Evolutionary conservation across 2,329 filamentous ascomycete species (phyloP).

Genomic region (Nothomitra cinnamomea): DNA sequence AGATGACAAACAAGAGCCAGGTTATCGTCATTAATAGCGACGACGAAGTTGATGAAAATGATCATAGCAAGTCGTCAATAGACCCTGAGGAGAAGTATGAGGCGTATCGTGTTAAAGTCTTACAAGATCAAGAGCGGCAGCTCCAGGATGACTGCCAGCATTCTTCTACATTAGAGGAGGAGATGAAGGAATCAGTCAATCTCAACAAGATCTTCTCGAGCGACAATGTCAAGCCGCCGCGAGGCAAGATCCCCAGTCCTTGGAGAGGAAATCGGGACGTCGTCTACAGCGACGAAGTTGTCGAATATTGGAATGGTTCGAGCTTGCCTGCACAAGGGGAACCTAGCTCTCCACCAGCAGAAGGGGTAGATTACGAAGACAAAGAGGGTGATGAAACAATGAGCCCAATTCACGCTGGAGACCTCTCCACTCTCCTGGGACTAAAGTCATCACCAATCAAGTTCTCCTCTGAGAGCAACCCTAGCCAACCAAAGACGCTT

Average conservation of each 20-base stretch:
- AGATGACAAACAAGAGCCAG: not conserved
- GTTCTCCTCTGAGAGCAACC: not conserved
- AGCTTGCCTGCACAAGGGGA: not conserved
- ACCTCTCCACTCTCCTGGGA: not conserved
- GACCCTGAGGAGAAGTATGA: not conserved
- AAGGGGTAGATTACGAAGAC: not conserved
- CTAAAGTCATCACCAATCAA: not conserved
- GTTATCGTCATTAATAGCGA: slow-evolving; percentile 3
- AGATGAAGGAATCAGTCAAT: not conserved
- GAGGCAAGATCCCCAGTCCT: slow-evolving; percentile 2
- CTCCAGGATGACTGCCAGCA: not conserved
- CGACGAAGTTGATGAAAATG: not conserved
- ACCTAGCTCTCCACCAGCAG: not conserved
- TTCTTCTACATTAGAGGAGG: not conserved
- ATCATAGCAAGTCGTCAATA: not conserved
- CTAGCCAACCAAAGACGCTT: not conserved
- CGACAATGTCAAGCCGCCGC: not conserved
- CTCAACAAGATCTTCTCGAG: not conserved
- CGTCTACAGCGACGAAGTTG: not conserved
- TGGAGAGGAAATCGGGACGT: not conserved
- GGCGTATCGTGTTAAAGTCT: not conserved
- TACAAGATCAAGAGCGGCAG: not conserved
- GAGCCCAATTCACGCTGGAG: not conserved
- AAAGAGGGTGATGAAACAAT: not conserved
- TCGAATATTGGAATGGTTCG: not conserved